Conservation (phyloP, 768 basidiomycete species). For the Porpolomopsis calyptriformis region DNA sequence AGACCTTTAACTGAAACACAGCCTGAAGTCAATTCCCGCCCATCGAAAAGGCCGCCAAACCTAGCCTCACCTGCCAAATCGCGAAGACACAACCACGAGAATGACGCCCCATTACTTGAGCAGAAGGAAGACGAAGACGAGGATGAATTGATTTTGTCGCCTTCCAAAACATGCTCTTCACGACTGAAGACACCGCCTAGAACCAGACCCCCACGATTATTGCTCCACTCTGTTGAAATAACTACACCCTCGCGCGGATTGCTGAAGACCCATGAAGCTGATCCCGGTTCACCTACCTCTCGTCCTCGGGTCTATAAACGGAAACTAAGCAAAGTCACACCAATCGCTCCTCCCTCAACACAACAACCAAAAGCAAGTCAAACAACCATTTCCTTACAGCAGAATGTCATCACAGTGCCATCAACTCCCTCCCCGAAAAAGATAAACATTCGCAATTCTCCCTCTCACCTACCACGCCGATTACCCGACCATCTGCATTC, state of each 20-base stretch:
- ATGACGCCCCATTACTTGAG: neutral
- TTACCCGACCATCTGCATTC: conserved; percentile 34
- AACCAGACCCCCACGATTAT: neutral
- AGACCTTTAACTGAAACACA: conserved; percentile 1
- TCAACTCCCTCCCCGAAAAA: neutral
- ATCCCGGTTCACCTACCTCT: neutral
- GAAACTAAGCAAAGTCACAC: no score
- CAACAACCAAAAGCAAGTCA: neutral
- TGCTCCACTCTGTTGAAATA: conserved; percentile 7
- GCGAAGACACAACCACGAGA: neutral
- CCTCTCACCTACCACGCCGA: conserved; percentile 14
- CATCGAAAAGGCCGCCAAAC: neutral
- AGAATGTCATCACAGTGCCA: neutral
- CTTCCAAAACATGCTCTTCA: conserved; percentile 6
- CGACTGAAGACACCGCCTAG: conserved; percentile 1
- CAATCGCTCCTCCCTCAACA: no score
- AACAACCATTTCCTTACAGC: neutral
- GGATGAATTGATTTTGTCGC: conserved; percentile 19
- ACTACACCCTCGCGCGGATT: neutral
- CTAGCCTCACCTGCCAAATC: neutral
- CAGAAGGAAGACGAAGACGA: conserved; percentile 1
- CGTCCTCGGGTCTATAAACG: neutral
- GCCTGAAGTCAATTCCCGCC: neutral
- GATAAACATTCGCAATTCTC: conserved; percentile 11
- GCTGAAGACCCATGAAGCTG: neutral